phyloP scores from a whole-genome alignment of 2,329 filamentous ascomycete species.

The Fusarium pseudonygamai region DNA sequence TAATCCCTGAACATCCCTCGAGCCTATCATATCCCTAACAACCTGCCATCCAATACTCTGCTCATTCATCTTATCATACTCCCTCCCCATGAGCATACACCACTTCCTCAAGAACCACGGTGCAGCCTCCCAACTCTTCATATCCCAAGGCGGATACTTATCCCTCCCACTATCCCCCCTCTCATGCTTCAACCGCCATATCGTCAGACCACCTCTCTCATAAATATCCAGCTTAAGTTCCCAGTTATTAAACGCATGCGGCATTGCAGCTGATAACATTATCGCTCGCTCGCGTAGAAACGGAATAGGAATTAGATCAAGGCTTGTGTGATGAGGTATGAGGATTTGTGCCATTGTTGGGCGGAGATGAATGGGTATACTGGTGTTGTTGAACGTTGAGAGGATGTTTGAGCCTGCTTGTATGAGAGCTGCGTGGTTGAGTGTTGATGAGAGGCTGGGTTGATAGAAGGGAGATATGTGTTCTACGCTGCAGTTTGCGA shows the following conservation, averaged over 20 bases:
- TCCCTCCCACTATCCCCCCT: not conserved
- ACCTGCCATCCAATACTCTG: constrained; percentile 39
- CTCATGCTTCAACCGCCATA: constrained; percentile 14
- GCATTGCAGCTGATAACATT: constrained; percentile 37
- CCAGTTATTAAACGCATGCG: constrained; percentile 30
- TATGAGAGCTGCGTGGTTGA: constrained; percentile 10
- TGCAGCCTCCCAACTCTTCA: constrained; percentile 43
- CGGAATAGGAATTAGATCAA: constrained; percentile 42
- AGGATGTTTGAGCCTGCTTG: not conserved
- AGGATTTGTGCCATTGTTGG: constrained; percentile 42
- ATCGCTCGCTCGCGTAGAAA: constrained; percentile 41
- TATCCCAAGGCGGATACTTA: constrained; percentile 41
- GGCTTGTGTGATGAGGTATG: constrained; percentile 39
- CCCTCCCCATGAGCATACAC: constrained; percentile 32
- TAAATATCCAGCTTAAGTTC: constrained; percentile 44
- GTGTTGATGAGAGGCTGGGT: constrained; percentile 3
- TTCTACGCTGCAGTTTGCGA: constrained; percentile 24
- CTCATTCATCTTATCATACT: constrained; percentile 28
- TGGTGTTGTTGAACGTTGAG: not conserved
- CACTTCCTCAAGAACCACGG: constrained; percentile 44
- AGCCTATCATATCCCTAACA: constrained; percentile 24
- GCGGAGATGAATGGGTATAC: constrained; percentile 30
- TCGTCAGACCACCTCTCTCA: constrained; percentile 25
- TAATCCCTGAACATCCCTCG: not conserved
- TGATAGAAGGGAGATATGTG: constrained; percentile 41